Evolutionary conservation across 352 stramenopile genomes (phyloP).

Genomic region (Globisporangium megalacanthum): DNA sequence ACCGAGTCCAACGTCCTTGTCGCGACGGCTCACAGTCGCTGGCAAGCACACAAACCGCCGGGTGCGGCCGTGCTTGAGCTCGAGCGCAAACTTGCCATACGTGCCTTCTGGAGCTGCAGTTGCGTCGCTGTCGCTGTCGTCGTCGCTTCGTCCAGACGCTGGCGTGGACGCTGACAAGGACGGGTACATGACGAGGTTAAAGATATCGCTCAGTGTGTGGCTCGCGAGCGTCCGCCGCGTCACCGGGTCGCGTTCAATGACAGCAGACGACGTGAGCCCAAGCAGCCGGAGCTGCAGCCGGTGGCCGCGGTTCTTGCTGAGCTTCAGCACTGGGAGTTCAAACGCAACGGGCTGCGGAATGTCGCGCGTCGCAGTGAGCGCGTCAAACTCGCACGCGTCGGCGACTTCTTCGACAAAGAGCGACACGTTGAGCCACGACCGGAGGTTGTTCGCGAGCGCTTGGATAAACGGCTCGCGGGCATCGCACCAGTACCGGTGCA

Average conservation of each 20-base stretch:
- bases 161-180: slow-evolving; percentile 49
- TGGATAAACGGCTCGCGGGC: slow-evolving; percentile 85
- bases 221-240: slow-evolving; percentile 63
- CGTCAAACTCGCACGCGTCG: slow-evolving; percentile 82
- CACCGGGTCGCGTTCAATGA: slow-evolving; percentile 73
- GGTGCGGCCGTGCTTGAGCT: slow-evolving; percentile 80
- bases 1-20: slow-evolving; percentile 77
- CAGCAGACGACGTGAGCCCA: slow-evolving; percentile 55
- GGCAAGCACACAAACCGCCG: slow-evolving; percentile 69
- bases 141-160: neutral
- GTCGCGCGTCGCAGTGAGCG: slow-evolving; percentile 65
- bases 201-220: slow-evolving; percentile 73
- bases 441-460: slow-evolving; percentile 81
- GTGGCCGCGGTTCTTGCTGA: slow-evolving; percentile 73
- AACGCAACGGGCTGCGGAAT: slow-evolving; percentile 79
- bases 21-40: slow-evolving; percentile 49
- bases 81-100: slow-evolving; percentile 74
- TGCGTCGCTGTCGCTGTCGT: slow-evolving; percentile 27
- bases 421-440: slow-evolving; percentile 77
- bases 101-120: slow-evolving; percentile 55
- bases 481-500: slow-evolving; percentile 85
- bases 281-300: slow-evolving; percentile 72
- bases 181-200: slow-evolving; percentile 86
- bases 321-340: slow-evolving; percentile 81
- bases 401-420: slow-evolving; percentile 82